phyloP scores from a whole-genome alignment of 257 asterid genomes.

The Phtheirospermum japonicum region DNA sequence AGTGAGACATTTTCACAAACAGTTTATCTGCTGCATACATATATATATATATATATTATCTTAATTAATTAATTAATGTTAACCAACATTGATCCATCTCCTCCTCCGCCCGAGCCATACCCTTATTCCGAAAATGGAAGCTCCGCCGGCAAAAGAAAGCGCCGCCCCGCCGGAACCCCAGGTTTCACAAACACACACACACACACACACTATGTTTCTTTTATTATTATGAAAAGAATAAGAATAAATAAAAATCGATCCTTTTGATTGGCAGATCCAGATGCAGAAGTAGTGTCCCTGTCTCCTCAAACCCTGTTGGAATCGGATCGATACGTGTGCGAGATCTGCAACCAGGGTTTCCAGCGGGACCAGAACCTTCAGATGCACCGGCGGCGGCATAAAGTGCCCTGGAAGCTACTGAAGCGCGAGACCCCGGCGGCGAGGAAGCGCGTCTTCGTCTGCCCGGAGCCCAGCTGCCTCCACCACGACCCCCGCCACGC shows the following conservation, averaged over 20 bases:
- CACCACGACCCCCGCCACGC: slow-evolving; percentile 80
- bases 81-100: slow-evolving; percentile 37
- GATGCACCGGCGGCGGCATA: slow-evolving; percentile 93
- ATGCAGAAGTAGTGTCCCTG: slow-evolving; percentile 82
- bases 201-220: not conserved
- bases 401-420: slow-evolving; percentile 90
- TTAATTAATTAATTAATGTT: slow-evolving; percentile 28
- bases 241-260: not conserved
- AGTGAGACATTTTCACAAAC: slow-evolving; percentile 17
- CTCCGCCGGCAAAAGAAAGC: slow-evolving; percentile 47
- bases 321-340: slow-evolving; percentile 89
- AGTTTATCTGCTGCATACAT: not conserved
- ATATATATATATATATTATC: not conserved
- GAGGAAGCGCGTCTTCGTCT: slow-evolving; percentile 60
- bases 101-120: slow-evolving; percentile 48
- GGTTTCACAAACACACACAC: slow-evolving; percentile 34
- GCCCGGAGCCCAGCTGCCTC: slow-evolving; percentile 72
- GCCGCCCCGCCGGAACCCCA: slow-evolving; percentile 96
- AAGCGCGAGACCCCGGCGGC: slow-evolving; percentile 51
- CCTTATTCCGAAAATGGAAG: slow-evolving; percentile 41
- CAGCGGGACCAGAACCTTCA: slow-evolving; percentile 92
- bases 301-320: slow-evolving; percentile 85
- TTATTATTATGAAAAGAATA: not conserved
- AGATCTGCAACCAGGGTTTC: slow-evolving; percentile 96
- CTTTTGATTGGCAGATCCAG: slow-evolving; percentile 58